These are phyloP conservation scores for Phytophthora rubi DNA, from an alignment of 352 stramenopile genomes.

Conservation along the genomic window DNA sequence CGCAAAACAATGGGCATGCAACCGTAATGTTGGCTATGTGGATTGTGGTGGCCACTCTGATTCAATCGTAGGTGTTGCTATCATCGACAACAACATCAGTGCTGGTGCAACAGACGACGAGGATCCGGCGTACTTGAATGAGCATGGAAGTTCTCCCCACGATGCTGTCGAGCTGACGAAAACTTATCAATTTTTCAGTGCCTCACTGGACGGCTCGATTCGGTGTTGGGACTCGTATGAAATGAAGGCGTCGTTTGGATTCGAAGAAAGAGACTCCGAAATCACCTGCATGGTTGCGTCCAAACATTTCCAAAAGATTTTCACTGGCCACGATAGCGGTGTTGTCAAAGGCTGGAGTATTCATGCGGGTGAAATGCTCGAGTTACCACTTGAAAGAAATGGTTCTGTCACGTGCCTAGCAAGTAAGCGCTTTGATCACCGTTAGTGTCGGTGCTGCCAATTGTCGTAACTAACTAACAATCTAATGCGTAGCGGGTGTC, in stretches of 20 bases:
- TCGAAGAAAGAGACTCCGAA: slow-evolving; percentile 71
- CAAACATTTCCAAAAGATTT: slow-evolving; percentile 56
- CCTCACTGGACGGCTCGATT: slow-evolving; percentile 73
- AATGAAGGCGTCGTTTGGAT: slow-evolving; percentile 64
- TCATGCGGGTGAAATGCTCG: slow-evolving; percentile 57
- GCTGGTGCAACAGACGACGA: slow-evolving; percentile 26
- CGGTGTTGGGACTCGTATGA: slow-evolving; percentile 81
- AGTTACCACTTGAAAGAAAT: slow-evolving; percentile 29
- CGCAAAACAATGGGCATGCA: slow-evolving; percentile 68
- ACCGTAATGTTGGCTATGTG: slow-evolving; percentile 65
- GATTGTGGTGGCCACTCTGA: slow-evolving; percentile 62
- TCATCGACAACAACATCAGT: slow-evolving; percentile 37
- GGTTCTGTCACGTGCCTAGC: slow-evolving; percentile 58
- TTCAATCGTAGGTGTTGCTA: slow-evolving; percentile 50
- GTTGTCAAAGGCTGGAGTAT: slow-evolving; percentile 71
- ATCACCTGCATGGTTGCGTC: slow-evolving; percentile 65
- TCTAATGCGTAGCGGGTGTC: slow-evolving; percentile 38
- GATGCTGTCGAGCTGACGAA: slow-evolving; percentile 13
- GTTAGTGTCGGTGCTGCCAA: not conserved
- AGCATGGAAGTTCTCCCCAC: not conserved
- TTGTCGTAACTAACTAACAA: slow-evolving; percentile 3
- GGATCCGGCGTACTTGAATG: not conserved
- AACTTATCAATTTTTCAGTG: slow-evolving; percentile 62
- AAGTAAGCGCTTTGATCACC: slow-evolving; percentile 32
- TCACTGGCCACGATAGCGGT: slow-evolving; percentile 68